These are phyloP conservation scores for Solanum bulbocastanum DNA, from an alignment of 257 asterid species.

Conservation along the genomic window DNA sequence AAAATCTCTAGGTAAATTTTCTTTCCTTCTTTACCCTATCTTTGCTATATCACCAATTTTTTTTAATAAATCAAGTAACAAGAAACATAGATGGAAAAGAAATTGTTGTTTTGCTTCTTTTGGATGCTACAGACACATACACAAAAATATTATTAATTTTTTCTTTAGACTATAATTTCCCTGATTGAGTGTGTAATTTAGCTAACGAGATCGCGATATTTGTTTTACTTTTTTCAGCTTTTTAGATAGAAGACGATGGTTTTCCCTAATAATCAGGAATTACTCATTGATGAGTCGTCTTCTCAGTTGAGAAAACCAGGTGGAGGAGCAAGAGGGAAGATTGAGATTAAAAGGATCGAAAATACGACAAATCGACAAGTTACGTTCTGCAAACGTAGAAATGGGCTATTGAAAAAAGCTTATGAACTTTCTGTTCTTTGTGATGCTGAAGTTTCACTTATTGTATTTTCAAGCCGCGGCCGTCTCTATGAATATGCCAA, in stretches of 20 bases:
- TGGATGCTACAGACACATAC: slow-evolving; percentile 10
- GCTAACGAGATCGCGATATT: slow-evolving; percentile 2
- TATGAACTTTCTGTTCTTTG: slow-evolving; percentile 79
- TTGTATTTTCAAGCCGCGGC: slow-evolving; percentile 83
- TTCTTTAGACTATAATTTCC: background rate
- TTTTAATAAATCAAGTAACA: too few species aligned
- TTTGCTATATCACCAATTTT: background rate
- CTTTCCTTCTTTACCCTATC: slow-evolving; percentile 1
- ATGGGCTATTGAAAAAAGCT: slow-evolving; percentile 81
- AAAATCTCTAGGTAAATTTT: slow-evolving; percentile 14
- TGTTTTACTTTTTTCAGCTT: slow-evolving; percentile 52
- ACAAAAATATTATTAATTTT: background rate
- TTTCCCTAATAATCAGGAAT: slow-evolving; percentile 45
- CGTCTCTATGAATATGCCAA: slow-evolving; percentile 80
- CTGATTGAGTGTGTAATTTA: slow-evolving; percentile 18
- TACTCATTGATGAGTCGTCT: slow-evolving; percentile 28
- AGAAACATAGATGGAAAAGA: too few species aligned
- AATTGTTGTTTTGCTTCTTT: slow-evolving; percentile 30
- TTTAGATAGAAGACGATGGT: slow-evolving; percentile 23
- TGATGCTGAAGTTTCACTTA: slow-evolving; percentile 88
- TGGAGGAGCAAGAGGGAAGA: slow-evolving; percentile 49
- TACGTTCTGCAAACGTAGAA: slow-evolving; percentile 80
- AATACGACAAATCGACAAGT: slow-evolving; percentile 86
- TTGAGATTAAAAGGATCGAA: slow-evolving; percentile 81
- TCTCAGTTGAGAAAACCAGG: slow-evolving; percentile 37